Base-by-base conservation (phyloP, 768 basidiomycete species). In the Rhizopogon roseolus region DNA sequence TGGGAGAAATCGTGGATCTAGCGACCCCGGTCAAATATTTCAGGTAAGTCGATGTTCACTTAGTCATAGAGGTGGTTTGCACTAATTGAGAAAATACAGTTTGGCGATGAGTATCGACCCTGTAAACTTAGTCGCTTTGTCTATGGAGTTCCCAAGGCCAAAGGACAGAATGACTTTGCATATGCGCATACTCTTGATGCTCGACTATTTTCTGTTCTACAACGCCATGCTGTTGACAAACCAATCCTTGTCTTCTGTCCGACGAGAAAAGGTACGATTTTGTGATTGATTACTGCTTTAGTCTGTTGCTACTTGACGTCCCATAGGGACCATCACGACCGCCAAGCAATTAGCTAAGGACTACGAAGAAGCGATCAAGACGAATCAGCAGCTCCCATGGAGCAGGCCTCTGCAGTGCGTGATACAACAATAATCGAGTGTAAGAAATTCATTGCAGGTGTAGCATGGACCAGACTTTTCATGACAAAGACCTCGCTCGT, bases 91-190 rank as follows among this genome's bases (percentile, higher is more conserved):
- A 46, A 39, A 2, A 17, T 43, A 6, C 54, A 97, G 93, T 98
- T 99, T 57, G 93, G 91, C 9, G 93, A 98, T 64, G 88, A 90
- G 52, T 98, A 84, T 63, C 79, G 96, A 27, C 93, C 96, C 2
- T 95, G 93, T 71, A 84, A 82, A 62, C 76, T 96, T 6, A 80
- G 76, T 3, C 79, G 85, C 49, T 74, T 81, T 60, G 89, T 97
- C 9, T 80, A 90, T 58, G 86, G 88, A 2, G 81, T 90, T 56
- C 75, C 78, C 19, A 81, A 84, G 39, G 67, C 74, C 39, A 82
- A 76, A 57, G 75, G 76, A 44, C 78, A 81, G 50, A 96, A 94
- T 60, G 90, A 93, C 57, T 95, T 92, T 63, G 77, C 77, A 13
- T 94, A 93, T 64, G 76, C 78, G 2, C 81, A 78, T 54, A 76